phyloP scores from a whole-genome alignment of 441 rosid species.

The Lagerstroemia fauriei region DNA sequence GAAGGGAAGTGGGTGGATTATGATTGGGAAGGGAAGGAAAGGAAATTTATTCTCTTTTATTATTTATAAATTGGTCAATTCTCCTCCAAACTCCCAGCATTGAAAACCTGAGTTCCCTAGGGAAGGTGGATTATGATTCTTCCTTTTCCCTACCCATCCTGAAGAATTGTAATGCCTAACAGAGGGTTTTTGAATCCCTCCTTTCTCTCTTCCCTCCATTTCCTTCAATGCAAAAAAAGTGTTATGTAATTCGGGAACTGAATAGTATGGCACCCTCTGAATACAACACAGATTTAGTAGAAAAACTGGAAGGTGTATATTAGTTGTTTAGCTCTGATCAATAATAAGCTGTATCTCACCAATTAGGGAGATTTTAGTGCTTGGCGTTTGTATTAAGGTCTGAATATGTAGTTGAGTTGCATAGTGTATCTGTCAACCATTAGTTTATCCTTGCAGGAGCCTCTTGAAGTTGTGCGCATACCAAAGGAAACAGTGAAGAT shows the following conservation, averaged over 20 bases:
- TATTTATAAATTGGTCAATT: no score
- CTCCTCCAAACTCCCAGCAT: no score
- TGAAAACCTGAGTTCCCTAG: no score
- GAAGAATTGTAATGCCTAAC: no score
- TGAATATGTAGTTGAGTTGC: neutral
- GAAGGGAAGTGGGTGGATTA: no score
- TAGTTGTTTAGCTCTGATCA: neutral
- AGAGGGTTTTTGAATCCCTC: no score
- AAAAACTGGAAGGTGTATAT: neutral
- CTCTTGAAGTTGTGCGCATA: slow-evolving; percentile 66
- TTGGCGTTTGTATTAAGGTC: neutral
- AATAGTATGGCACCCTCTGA: neutral
- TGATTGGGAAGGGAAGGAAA: no score
- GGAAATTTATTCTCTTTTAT: no score
- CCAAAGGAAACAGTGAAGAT: slow-evolving; percentile 59
- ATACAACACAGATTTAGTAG: neutral
- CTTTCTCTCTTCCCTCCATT: no score
- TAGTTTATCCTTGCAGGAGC: slow-evolving; percentile 50
- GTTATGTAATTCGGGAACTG: neutral
- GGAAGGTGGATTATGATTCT: no score
- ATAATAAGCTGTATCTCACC: neutral
- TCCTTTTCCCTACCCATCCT: no score
- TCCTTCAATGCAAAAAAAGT: no score
- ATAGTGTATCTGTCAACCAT: neutral
- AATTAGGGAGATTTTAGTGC: neutral